phyloP scores from a whole-genome alignment of 179 eudicot species.

The Vitellaria paradoxa region DNA sequence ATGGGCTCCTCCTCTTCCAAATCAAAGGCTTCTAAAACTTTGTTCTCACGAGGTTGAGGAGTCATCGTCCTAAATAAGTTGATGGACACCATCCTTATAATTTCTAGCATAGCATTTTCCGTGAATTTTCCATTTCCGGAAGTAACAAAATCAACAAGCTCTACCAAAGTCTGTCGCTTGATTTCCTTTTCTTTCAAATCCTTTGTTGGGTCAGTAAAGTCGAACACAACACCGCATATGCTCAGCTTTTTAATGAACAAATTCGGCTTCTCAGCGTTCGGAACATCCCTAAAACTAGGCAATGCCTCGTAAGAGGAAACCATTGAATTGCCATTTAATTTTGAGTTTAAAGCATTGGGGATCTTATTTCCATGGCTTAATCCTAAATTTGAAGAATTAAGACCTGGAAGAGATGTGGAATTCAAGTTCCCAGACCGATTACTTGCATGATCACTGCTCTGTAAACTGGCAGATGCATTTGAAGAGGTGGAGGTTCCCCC shows the following conservation, averaged over 20 bases:
- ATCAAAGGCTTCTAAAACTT: conserved; percentile 37
- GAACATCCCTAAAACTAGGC: conserved; percentile 47
- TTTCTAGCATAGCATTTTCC: conserved; percentile 40
- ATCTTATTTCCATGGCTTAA: conserved; percentile 26
- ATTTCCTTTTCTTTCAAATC: conserved; percentile 47
- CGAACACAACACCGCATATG: conserved; percentile 44
- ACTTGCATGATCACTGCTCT: conserved; percentile 22
- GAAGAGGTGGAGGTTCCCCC: conserved; percentile 33
- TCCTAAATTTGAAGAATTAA: conserved; percentile 26
- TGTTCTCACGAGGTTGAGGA: conserved; percentile 48
- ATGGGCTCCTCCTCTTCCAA: conserved; percentile 53
- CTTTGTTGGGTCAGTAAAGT: conserved; percentile 46
- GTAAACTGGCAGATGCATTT: conserved; percentile 26
- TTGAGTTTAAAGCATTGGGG: conserved; percentile 26
- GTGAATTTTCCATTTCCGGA: conserved; percentile 44
- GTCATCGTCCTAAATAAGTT: conserved; percentile 43
- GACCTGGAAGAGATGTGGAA: conserved; percentile 14
- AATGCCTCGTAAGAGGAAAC: conserved; percentile 32
- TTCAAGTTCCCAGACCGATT: conserved; percentile 26
- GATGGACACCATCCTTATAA: conserved; percentile 40
- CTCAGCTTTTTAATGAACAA: conserved; percentile 47
- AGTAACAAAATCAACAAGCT: conserved; percentile 46
- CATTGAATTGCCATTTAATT: conserved; percentile 26
- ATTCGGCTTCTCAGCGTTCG: conserved; percentile 43
- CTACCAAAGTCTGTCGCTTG: conserved; percentile 48